Percentiles rank a stretch among this genome's conserved stretches.
Evolutionary conservation across 371 early-diverging fungal species (phyloP).

Genomic region (Rhizomucor miehei): DNA sequence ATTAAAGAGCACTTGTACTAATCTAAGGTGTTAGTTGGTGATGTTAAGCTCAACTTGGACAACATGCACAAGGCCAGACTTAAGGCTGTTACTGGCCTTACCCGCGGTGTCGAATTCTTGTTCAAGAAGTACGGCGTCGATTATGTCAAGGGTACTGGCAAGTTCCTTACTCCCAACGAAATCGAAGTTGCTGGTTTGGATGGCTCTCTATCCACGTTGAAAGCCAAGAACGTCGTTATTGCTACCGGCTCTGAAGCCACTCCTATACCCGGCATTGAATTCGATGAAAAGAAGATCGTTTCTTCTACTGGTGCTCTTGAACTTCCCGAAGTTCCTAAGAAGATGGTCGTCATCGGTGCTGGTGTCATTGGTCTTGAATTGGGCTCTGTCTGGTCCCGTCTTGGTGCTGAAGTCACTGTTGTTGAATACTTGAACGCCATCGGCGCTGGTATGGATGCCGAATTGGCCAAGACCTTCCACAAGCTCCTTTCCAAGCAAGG

Average conservation of each 20-base stretch:
- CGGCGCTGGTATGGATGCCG: conserved; percentile 97
- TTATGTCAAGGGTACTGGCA: conserved; percentile 92
- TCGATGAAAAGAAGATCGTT: conserved; percentile 95
- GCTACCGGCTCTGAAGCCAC: conserved; percentile 97
- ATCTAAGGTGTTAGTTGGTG: conserved; percentile 49
- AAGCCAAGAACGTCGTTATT: conserved; percentile 94
- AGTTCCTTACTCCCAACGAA: conserved; percentile 74
- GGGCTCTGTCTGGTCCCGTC: conserved; percentile 96
- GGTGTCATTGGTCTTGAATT: conserved; percentile 99
- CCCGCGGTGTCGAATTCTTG: conserved; percentile 90
- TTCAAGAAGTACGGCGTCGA: conserved; percentile 97
- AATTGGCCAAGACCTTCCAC: conserved; percentile 92
- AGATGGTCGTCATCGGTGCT: conserved; percentile 98
- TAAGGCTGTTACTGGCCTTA: conserved; percentile 84
- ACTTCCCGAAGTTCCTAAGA: conserved; percentile 90
- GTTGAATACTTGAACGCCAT: conserved; percentile 94
- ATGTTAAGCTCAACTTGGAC: conserved; percentile 82
- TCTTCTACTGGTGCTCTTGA: conserved; percentile 97
- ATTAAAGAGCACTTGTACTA: not conserved
- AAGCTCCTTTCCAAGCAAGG: conserved; percentile 92
- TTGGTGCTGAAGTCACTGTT: conserved; percentile 94
- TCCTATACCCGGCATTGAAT: conserved; percentile 89
- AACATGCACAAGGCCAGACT: conserved; percentile 92
- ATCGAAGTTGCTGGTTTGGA: conserved; percentile 80
- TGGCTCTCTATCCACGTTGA: conserved; percentile 67